Base-by-base conservation (phyloP, 2,329 filamentous ascomycete species). In the Orbilia quercus region DNA sequence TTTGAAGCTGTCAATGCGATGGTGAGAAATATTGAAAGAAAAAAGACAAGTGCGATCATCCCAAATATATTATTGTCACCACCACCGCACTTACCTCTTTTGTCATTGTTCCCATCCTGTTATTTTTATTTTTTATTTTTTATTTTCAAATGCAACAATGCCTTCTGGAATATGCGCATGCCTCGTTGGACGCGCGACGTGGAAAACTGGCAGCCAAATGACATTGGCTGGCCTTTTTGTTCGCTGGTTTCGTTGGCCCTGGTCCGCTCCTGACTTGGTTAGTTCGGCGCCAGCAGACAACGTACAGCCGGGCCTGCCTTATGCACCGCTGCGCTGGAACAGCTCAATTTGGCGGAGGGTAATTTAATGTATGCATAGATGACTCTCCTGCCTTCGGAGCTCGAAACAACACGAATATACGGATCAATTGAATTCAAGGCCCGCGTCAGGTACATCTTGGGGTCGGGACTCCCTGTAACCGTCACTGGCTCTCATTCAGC, bases 261-360 rank as follows among this genome's bases (percentile, higher is more conserved):
- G 28, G 28, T 31, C 28, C 5, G 28, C 28, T 31, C 28, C 28
- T 31, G 28, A 14, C 36, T 40, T 40, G 36, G 36, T 40, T 40
- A 48, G 45, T 36, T 42, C 57, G 57, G 25, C 16, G n/a, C n/a
- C 12, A 34, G 14, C 28, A 12, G 48, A 34, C 55, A 38, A 31
- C 53, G 47, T 20, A 28, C 28, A 31, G 28, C 28, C 28, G 28
- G 40, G 28, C 38, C 51, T 36, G 48, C 53, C 62, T 66, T 59
- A 59, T 71, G 66, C 66, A 71, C 14, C 36, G 51, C 50, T 71
- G 66, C 16, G 66, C 66, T 71, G 66, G 66, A 71, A 45, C 47
- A 70, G 38, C 65, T 70, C 65, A 38, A 53, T 62, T 55, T 55
- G 65, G 65, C 34, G 22, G 65, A 59, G 25, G 28, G 40, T 34